Evolutionary conservation across 164 flowering plant species (phyloP), one percentile per base, ranked within the genome.

Genomic region (Aristolochia fimbriata): DNA sequence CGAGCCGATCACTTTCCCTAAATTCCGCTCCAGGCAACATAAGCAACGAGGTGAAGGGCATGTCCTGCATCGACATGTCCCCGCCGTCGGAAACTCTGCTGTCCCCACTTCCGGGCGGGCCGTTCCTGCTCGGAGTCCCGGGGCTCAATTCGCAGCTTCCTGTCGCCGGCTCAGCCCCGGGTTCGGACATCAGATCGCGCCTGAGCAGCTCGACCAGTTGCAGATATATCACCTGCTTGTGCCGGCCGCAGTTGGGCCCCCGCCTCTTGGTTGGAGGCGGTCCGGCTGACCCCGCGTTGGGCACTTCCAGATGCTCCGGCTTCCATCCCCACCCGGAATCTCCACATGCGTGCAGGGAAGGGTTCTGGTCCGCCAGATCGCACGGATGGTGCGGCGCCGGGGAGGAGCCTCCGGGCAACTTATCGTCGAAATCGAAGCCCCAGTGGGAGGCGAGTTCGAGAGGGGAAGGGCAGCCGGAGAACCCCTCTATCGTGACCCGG

Each of bases 391-490:
- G 41, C 48, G 55, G 7, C 37, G 55, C 20, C 61, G n/a, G 53
- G 55, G 17, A 13, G 23, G 30, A 7, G 13, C 19, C 43, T 37
- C 43, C 0, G 12, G 52, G 21, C 17, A 74, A 65, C 70, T 65
- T 65, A 0, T 51, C 70, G 17, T 52, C 63, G 14, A 82, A 51
- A 68, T 83, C 85, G 41, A 85, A 53, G 0, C 87, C 92, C 86
- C 84, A 83, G 17, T 51, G 49, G 2, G 78, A 55, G 14, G 86
- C 87, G 6, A 90, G 69, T 14, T 80, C 78, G 3, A 59, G 19
- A 0, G 86, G 72, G 0, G 85, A 63, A 0, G 92, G 97, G 61
- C 86, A 81, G 4, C 92, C 97, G 7, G 82, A 70, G 71, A 85
- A 81, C 0, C 81, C 86, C 0, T 87, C 87, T 3, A 85, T 54